These are phyloP conservation scores for Candida anglica DNA, from an alignment of 805 yeast species.

Conservation along the genomic window DNA sequence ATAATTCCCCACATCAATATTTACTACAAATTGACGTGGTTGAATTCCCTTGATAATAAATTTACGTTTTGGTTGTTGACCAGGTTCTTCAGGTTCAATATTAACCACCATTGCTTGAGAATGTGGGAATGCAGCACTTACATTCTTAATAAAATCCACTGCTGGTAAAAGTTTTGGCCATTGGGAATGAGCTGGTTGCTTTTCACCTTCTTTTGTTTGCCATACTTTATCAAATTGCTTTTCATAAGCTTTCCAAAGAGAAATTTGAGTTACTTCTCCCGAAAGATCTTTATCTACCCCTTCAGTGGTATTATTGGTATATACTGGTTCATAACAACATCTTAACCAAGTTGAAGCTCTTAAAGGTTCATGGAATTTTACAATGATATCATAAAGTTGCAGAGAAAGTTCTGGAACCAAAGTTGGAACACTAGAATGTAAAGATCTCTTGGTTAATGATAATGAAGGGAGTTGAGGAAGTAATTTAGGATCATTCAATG, in stretches of 20 bases:
- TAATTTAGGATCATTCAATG: constrained; percentile 28
- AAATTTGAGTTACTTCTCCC: constrained; percentile 91
- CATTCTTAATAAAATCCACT: constrained; percentile 94
- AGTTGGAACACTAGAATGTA: constrained; percentile 48
- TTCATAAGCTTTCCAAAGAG: constrained; percentile 94
- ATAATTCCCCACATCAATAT: constrained; percentile 38
- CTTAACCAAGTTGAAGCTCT: constrained; percentile 95
- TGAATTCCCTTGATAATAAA: constrained; percentile 93
- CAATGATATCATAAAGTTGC: constrained; percentile 55
- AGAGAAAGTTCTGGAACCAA: constrained; percentile 59
- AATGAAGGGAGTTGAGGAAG: constrained; percentile 17
- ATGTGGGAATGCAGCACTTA: constrained; percentile 79
- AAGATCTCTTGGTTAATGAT: constrained; percentile 50
- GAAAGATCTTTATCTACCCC: constrained; percentile 14
- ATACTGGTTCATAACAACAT: constrained; percentile 77
- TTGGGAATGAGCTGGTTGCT: constrained; percentile 13
- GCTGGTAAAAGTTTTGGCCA: constrained; percentile 68
- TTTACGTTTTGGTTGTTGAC: constrained; percentile 54
- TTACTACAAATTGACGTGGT: constrained; percentile 66
- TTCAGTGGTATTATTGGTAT: constrained; percentile 14
- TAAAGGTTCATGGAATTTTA: constrained; percentile 73
- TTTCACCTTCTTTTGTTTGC: constrained; percentile 21
- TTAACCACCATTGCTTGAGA: constrained; percentile 92
- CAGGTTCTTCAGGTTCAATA: constrained; percentile 43
- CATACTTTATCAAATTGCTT: constrained; percentile 70